Evolutionary conservation across 225 moss, liverwort and hornwort genomes (phyloP).

Genomic region (Climacium dendroides): DNA sequence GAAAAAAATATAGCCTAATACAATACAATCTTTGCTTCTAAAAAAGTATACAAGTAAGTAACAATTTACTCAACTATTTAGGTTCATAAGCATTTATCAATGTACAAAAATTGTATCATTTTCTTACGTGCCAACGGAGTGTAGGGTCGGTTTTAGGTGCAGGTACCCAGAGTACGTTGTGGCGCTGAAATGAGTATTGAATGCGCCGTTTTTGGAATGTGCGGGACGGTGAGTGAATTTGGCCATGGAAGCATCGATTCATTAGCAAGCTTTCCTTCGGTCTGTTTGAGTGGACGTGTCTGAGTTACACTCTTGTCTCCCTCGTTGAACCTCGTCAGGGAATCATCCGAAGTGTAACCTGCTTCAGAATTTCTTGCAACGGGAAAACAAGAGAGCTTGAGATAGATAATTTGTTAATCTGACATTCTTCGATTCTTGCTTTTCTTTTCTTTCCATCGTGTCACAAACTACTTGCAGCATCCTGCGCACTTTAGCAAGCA

Average conservation of each 20-base stretch:
- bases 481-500: no score
- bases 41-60: no score
- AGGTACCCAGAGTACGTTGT: not conserved
- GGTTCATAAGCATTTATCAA: not conserved
- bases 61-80: no score
- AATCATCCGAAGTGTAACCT: not conserved
- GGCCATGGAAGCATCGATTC: not conserved
- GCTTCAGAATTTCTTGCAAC: not conserved
- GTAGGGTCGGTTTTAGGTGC: not conserved
- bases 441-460: not conserved
- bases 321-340: not conserved
- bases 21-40: not conserved
- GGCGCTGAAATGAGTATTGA: not conserved
- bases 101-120: not conserved
- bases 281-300: not conserved
- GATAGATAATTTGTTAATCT: not conserved
- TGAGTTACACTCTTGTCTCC: no score
- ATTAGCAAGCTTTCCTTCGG: not conserved
- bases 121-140: not conserved
- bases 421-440: not conserved
- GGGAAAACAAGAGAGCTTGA: not conserved
- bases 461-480: no score
- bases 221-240: not conserved
- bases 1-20: not conserved
- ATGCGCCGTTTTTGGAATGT: not conserved